Base-by-base conservation (phyloP, 2,329 filamentous ascomycete genomes). In the Ophiostoma populinum region DNA sequence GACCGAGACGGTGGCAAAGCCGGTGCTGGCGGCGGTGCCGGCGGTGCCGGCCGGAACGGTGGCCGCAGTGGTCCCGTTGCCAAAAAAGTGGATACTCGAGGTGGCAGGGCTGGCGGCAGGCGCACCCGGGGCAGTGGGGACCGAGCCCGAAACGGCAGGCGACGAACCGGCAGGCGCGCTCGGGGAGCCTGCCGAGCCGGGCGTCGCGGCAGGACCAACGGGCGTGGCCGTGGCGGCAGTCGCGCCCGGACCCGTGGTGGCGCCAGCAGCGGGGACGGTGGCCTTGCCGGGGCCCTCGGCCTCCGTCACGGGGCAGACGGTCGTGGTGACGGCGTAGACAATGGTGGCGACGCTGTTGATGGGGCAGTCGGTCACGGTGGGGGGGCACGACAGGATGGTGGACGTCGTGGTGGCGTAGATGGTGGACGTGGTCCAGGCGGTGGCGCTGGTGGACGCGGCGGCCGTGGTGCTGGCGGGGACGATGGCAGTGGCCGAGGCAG, bases 281-380 rank as follows among this genome's bases (percentile, higher is more conserved):
- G 8, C 17, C 10, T 12, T 13, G 16, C 22, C 33, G 2, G 24
- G 12, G 9, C 27, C 31, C 12, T 18, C 24, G 2, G 40, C 35
- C 24, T 38, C 40, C 17, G 44, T 45, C 16, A 61, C 51, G 9
- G 59, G 59, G 52, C 58, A 61, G 36, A 61, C 48, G 5, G 58
- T 62, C 28, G 57, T 61, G 24, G 46, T 35, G 11, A 40, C 36
- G 28, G 50, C 43, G 26, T 51, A 42, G 25, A 49, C 46, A 43
- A 49, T 42, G 13, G 45, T 45, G 13, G 47, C 49, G 16, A 48
- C 45, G 26, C 42, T 27, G 27, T 42, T 41, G 29, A 35, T 41
- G 7, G 49, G 49, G 44, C 49, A 51, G 34, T 47, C 35, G 24
- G 49, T 51, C 7, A 50, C 31, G 8, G 39, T 46, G 0, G 47